These are phyloP conservation scores for Euclidium syriacum DNA, from an alignment of 345 rosid genomes.

Conservation along the genomic window DNA sequence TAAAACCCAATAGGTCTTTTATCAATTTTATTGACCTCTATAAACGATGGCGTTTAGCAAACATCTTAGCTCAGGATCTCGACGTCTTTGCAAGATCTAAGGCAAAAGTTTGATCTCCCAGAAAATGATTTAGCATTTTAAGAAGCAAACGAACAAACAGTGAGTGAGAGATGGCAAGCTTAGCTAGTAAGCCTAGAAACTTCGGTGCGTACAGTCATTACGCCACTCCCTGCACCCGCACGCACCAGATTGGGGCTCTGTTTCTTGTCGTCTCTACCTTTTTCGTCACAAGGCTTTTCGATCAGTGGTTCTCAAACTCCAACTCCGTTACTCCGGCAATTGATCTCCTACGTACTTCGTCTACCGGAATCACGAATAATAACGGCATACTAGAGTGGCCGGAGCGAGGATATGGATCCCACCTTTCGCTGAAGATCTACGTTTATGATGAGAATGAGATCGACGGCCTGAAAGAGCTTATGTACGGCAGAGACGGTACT, in stretches of 20 bases:
- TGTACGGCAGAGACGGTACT: slow-evolving; percentile 70
- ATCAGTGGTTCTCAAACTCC: slow-evolving; percentile 49
- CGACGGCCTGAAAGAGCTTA: slow-evolving; percentile 59
- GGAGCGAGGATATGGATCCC: slow-evolving; percentile 55
- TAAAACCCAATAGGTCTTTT: neutral
- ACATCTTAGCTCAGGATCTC: neutral
- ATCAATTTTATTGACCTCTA: neutral
- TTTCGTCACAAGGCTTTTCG: slow-evolving; percentile 75
- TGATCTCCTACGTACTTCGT: slow-evolving; percentile 13
- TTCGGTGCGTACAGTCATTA: slow-evolving; percentile 38
- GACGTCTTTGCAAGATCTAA: slow-evolving; percentile 10
- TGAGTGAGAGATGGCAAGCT: slow-evolving; percentile 35
- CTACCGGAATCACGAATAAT: slow-evolving; percentile 9
- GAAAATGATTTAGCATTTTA: neutral
- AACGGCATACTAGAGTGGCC: slow-evolving; percentile 51
- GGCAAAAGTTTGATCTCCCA: neutral
- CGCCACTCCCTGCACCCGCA: slow-evolving; percentile 65
- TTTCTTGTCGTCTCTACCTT: slow-evolving; percentile 64
- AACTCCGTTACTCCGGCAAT: slow-evolving; percentile 14
- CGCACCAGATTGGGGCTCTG: slow-evolving; percentile 87
- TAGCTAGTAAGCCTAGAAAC: slow-evolving; percentile 41
- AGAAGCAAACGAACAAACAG: slow-evolving; percentile 7
- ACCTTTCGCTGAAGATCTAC: slow-evolving; percentile 67
- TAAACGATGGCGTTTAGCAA: neutral
- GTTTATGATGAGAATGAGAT: slow-evolving; percentile 85